These are phyloP conservation scores for Podospora bellae-mahoneyi DNA, from an alignment of 495 filamentous ascomycete species.

Conservation along the genomic window DNA sequence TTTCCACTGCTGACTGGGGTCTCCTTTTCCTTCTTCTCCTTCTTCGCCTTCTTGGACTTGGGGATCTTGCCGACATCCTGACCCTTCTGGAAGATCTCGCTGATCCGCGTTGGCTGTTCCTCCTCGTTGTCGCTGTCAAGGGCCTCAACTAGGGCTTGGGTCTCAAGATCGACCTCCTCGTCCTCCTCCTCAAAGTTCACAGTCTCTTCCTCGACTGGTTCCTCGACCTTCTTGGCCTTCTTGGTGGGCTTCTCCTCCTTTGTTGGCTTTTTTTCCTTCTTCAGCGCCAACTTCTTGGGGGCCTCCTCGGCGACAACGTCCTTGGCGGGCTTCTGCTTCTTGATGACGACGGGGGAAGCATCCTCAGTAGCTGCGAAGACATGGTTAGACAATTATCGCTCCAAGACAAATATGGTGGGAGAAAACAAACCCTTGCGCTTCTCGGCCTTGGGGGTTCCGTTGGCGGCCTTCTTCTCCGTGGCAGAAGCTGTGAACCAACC, in stretches of 20 bases:
- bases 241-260: conserved; percentile 28
- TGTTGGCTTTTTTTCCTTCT: conserved; percentile 33
- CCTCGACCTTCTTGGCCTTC: conserved; percentile 27
- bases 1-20: conserved; percentile 40
- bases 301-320: conserved; percentile 27
- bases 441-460: conserved; percentile 35
- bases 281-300: conserved; percentile 18
- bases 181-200: conserved; percentile 35
- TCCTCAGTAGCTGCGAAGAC: conserved; percentile 38
- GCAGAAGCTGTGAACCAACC: neutral
- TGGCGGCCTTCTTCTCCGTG: conserved; percentile 35
- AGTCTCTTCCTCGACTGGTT: conserved; percentile 24
- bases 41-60: conserved; percentile 52
- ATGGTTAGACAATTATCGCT: neutral
- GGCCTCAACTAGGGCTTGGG: conserved; percentile 62
- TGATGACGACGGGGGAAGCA: conserved; percentile 41
- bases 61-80: conserved; percentile 60
- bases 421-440: conserved; percentile 50
- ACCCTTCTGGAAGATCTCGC: conserved; percentile 50
- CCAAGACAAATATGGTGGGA: neutral
- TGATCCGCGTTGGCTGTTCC: conserved; percentile 40
- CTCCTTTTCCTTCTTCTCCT: conserved; percentile 15
- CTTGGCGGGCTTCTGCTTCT: conserved; percentile 38
- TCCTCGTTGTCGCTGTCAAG: conserved; percentile 77
- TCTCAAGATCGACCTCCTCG: conserved; percentile 42